Percentiles rank a stretch among this genome's conserved stretches.
Conservation (phyloP, 2,329 filamentous ascomycete genomes). For the Fusarium pilosicola region DNA sequence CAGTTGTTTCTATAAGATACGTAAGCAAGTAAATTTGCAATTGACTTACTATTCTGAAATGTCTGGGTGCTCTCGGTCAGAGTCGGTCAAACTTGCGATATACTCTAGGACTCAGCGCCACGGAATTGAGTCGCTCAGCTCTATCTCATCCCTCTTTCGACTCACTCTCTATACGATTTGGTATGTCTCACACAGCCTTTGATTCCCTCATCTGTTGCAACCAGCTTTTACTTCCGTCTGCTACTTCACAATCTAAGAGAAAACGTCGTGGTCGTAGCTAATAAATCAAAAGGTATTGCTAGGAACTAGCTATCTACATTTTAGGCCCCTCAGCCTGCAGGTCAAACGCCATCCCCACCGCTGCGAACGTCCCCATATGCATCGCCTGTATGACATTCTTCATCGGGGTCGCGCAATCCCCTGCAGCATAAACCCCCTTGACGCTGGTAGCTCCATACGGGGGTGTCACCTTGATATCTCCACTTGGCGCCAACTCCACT, state of each 20-base stretch:
- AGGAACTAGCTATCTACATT: not conserved
- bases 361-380: not conserved
- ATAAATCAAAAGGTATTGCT: too few relatives aligned
- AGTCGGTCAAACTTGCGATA: not conserved
- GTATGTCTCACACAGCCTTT: rapidly evolving
- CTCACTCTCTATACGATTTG: rapidly evolving
- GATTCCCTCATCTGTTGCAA: not conserved
- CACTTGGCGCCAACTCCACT: not conserved
- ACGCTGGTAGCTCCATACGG: not conserved
- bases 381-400: not conserved
- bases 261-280: too few relatives aligned
- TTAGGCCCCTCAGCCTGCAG: not conserved
- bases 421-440: not conserved
- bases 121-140: not conserved
- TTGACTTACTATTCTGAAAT: not conserved
- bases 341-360: not conserved
- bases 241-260: not conserved
- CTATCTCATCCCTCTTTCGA: not conserved
- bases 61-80: not conserved
- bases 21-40: not conserved
- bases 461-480: not conserved
- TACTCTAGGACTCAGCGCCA: not conserved
- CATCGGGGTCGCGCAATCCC: not conserved
- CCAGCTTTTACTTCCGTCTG: not conserved
- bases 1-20: rapidly evolving